phyloP scores from a whole-genome alignment of 1,284 basidiomycete genomes.

The Sutorius eximius region DNA sequence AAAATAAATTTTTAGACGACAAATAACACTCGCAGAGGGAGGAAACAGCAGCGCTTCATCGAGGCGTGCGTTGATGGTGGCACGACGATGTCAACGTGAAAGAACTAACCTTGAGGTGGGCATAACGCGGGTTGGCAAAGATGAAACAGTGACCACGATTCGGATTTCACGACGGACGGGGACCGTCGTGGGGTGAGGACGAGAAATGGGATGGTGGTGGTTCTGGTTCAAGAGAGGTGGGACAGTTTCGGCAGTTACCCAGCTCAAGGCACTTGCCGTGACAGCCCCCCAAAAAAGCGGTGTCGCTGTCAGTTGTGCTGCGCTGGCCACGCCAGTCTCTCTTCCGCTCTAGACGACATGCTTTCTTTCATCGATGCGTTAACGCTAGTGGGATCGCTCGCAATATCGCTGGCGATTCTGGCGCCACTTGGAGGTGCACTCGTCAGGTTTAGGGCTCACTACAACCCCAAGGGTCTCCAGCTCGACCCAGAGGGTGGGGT shows the following conservation, averaged over 20 bases:
- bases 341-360: constrained; percentile 33
- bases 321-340: neutral
- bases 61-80: neutral
- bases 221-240: constrained; percentile 35
- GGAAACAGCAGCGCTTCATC: neutral
- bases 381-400: constrained; percentile 48
- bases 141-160: neutral
- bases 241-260: constrained; percentile 26
- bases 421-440: constrained; percentile 69
- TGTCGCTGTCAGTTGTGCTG: neutral
- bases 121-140: neutral
- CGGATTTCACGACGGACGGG: neutral
- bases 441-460: constrained; percentile 75
- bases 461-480: constrained; percentile 80
- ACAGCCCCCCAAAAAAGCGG: constrained; percentile 13
- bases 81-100: neutral
- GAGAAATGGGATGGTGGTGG: constrained; percentile 38
- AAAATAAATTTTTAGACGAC: neutral
- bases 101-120: constrained; percentile 2
- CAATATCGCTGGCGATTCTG: constrained; percentile 51
- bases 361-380: constrained; percentile 43
- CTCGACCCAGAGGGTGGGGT: constrained; percentile 76
- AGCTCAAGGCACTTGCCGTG: constrained; percentile 32
- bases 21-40: neutral
- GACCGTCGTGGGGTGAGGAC: neutral